A percentile compares a stretch with the other conserved stretches of the same genome.
phyloP scores from a whole-genome alignment of 2,329 filamentous ascomycete species.

The Venturia aucupariae region DNA sequence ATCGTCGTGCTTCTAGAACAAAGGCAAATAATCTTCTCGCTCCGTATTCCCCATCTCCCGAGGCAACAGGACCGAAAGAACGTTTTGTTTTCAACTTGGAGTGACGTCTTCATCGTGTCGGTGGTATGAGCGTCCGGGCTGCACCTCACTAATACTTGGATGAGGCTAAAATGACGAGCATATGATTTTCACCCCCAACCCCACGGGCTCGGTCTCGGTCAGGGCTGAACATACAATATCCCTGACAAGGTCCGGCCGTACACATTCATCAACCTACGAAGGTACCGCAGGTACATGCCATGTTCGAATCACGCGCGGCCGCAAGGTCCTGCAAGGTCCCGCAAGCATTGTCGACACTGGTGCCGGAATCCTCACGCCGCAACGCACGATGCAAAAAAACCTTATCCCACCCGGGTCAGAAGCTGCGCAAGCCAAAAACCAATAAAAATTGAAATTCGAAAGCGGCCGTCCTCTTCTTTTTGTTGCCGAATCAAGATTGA shows the following conservation, averaged over 20 bases:
- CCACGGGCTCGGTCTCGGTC: not conserved
- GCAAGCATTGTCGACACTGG: not conserved
- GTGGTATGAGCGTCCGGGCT: not conserved
- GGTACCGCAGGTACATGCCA: no score
- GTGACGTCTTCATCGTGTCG: not conserved
- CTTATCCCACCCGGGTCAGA: no score
- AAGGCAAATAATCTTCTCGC: not conserved
- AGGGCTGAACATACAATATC: not conserved
- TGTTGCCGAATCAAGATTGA: not conserved
- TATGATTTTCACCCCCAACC: not conserved
- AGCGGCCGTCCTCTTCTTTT: no score
- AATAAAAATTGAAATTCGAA: no score
- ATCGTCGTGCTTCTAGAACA: not conserved
- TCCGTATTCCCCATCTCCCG: not conserved
- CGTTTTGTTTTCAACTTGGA: not conserved
- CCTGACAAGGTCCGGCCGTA: not conserved
- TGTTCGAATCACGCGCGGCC: not conserved
- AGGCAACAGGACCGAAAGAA: not conserved
- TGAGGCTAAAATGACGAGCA: constrained; percentile 10
- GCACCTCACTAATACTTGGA: no score
- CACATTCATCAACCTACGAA: not conserved
- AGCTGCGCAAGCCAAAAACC: no score
- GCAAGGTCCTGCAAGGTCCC: constrained; percentile 1
- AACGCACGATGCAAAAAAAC: no score
- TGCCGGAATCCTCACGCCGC: not conserved